Conservation (phyloP, 768 basidiomycete genomes). For the Leccinum broughii region DNA sequence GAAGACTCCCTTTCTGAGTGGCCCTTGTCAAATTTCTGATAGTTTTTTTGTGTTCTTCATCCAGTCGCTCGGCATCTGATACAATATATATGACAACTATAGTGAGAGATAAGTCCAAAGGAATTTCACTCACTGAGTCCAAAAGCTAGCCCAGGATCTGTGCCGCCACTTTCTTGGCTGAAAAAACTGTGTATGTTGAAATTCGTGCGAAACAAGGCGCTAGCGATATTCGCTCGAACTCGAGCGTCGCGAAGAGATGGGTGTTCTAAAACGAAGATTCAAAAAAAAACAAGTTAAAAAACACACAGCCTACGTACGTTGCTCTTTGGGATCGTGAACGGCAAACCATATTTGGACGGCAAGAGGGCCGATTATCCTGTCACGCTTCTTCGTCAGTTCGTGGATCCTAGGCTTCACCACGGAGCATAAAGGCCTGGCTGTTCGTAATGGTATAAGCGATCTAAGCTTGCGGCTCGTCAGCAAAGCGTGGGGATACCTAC, state of each 20-base stretch:
- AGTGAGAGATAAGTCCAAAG: neutral
- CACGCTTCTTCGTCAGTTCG: constrained; percentile 9
- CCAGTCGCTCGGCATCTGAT: constrained; percentile 12
- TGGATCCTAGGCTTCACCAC: constrained; percentile 15
- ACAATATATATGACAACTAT: neutral
- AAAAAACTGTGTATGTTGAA: neutral
- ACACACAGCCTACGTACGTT: constrained; percentile 1
- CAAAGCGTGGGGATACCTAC: too few relatives aligned
- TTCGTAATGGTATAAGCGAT: too few relatives aligned
- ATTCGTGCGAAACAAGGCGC: constrained; percentile 14
- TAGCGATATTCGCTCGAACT: constrained; percentile 22
- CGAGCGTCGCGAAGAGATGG: constrained; percentile 4
- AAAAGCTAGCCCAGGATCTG: constrained; percentile 10
- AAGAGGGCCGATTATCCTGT: constrained; percentile 17
- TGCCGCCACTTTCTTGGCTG: neutral
- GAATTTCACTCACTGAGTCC: constrained; percentile 17
- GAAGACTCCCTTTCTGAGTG: neutral
- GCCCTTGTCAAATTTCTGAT: constrained; percentile 14
- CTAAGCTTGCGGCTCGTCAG: too few relatives aligned
- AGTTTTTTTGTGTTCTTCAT: constrained; percentile 3
- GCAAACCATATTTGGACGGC: constrained; percentile 23
- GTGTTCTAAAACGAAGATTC: constrained; percentile 6
- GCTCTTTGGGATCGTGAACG: constrained; percentile 8
- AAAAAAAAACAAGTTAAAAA: neutral
- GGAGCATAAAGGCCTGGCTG: too few relatives aligned